Conservation (phyloP, 2,329 filamentous ascomycete species). For the Colletotrichum sp. region DNA sequence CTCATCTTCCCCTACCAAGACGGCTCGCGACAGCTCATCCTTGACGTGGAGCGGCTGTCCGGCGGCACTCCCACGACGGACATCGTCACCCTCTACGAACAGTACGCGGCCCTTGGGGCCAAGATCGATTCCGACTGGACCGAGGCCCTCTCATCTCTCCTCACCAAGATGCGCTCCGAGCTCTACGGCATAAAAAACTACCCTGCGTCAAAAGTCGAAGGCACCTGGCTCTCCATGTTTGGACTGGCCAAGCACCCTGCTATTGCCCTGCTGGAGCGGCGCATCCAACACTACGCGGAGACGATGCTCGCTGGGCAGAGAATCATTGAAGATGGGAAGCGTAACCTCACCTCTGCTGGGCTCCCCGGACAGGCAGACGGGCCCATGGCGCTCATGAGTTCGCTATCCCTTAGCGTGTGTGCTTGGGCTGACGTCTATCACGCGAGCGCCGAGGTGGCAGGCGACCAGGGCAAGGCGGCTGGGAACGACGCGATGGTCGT, state of each 20-base stretch:
- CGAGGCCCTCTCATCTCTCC: neutral
- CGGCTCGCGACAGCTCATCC: neutral
- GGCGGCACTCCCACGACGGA: neutral
- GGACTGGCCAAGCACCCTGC: neutral
- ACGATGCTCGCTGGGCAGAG: neutral
- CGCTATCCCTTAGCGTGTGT: neutral
- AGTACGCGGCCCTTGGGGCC: neutral
- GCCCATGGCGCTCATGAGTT: neutral
- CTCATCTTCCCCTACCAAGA: neutral
- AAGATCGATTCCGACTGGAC: neutral
- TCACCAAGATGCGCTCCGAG: neutral
- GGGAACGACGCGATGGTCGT: neutral
- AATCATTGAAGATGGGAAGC: neutral
- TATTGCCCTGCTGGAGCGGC: neutral
- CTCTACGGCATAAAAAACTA: neutral
- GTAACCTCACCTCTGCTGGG: neutral
- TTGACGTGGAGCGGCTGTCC: neutral
- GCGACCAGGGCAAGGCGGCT: neutral
- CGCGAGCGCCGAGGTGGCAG: neutral
- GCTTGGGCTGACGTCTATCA: neutral
- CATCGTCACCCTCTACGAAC: neutral
- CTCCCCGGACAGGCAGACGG: neutral
- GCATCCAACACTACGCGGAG: neutral
- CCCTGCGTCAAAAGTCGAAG: neutral
- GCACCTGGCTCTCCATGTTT: neutral